Percentiles rank a stretch among this genome's conserved stretches.
phyloP scores from a whole-genome alignment of 495 filamentous ascomycete genomes.

The Penicillium coprophilum region DNA sequence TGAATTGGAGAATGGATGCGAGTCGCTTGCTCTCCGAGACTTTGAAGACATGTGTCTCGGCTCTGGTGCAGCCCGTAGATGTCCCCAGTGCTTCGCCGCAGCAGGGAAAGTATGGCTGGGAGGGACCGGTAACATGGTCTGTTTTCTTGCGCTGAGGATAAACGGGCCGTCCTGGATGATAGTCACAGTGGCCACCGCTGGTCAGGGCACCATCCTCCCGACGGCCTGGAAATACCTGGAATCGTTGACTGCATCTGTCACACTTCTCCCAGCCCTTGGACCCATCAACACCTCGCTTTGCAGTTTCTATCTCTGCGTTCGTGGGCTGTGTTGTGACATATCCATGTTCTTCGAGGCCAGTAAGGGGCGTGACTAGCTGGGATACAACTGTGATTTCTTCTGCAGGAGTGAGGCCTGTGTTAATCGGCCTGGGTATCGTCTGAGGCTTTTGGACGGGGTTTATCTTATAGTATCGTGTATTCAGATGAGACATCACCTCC shows the following conservation, averaged over 20 bases:
- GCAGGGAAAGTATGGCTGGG: conserved; percentile 68
- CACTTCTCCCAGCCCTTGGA: conserved; percentile 80
- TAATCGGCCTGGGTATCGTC: conserved; percentile 39
- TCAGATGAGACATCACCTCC: conserved; percentile 43
- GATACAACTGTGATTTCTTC: conserved; percentile 68
- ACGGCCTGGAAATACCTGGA: conserved; percentile 90
- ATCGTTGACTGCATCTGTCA: conserved; percentile 80
- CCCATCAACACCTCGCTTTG: conserved; percentile 61
- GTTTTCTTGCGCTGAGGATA: conserved; percentile 50
- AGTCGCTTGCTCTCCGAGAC: conserved; percentile 71
- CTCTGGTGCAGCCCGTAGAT: conserved; percentile 67
- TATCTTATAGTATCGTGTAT: conserved; percentile 44
- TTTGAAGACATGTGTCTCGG: conserved; percentile 83
- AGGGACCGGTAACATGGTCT: conserved; percentile 43
- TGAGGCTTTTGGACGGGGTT: conserved; percentile 25
- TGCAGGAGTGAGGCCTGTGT: conserved; percentile 63
- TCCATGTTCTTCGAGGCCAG: conserved; percentile 61
- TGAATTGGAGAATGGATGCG: conserved; percentile 75
- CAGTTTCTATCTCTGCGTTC: conserved; percentile 57
- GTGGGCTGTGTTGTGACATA: conserved; percentile 70
- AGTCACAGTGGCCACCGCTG: conserved; percentile 69
- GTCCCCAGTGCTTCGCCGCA: conserved; percentile 71
- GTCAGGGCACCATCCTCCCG: conserved; percentile 78
- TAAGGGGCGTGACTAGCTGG: conserved; percentile 58
- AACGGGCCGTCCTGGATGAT: conserved; percentile 69